Base-by-base conservation (phyloP, 129 eudicot species). In the Pittosporum tobira region DNA sequence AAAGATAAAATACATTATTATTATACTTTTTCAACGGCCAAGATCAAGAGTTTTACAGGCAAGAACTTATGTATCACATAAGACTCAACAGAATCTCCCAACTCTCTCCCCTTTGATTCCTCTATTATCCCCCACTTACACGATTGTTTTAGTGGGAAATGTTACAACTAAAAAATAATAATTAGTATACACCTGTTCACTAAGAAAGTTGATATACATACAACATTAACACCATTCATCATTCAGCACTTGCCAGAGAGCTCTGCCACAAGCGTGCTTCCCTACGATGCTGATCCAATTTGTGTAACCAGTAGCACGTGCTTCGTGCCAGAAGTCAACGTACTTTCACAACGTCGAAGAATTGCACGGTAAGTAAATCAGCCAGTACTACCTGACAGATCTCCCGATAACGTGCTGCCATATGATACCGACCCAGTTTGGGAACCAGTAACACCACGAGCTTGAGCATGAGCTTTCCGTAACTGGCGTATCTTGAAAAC, bases 221-320 rank as follows among this genome's bases (percentile, higher is more conserved):
- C 61, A 55, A 62, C 23, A 63, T 1, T 46, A 1, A 6, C 6
- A n/a, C 16, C 7, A 3, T 42, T 51, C 62, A 56, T 83, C 77
- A 81, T 37, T 80, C 70, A 21, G 84, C 73, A 65, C 94, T 84
- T n/a, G 14, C 79, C 95, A 31, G 96, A 88, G 24, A 79, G 79
- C 42, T 88, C 96, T 38, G 88, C 95, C 16, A 95, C 84, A 55
- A 88, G 77, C 3, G 83, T 88, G 69, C 96, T 88, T 54, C 95
- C 96, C 72, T 84, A 88, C 6, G 96, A 88, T 15, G 90, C 86
- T 0, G 96, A 88, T 49, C 94, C 96, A n/a, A 78, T 72, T 68
- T 77, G 82, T 59, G 73, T 58, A 47, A 31, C 61, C 45, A 31
- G 46, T 56, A 56, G 45, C 61, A 31, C 45, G n/a, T n/a, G n/a